These are phyloP conservation scores for Zarea fungicola DNA, from an alignment of 2,329 filamentous ascomycete genomes.

Conservation along the genomic window DNA sequence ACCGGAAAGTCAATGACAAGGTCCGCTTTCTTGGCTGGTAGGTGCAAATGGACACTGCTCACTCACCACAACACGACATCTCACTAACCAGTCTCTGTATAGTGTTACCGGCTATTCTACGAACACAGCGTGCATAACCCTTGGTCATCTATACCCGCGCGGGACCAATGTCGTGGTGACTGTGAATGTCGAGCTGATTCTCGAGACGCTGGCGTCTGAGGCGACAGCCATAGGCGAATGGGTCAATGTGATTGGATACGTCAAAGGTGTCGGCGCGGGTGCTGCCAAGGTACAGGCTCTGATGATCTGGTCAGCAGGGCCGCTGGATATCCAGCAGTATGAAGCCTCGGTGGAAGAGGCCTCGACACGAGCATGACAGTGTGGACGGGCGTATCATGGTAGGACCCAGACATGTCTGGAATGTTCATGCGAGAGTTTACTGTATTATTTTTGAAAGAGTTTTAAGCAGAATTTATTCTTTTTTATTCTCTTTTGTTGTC, in stretches of 20 bases:
- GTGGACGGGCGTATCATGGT: background rate
- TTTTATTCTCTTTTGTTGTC: no score
- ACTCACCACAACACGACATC: background rate
- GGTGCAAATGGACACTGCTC: conserved; percentile 27
- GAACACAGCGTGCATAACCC: conserved; percentile 53
- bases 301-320: conserved; percentile 70
- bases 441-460: no score
- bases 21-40: conserved; percentile 92
- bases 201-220: conserved; percentile 58
- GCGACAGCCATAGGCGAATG: conserved; percentile 71
- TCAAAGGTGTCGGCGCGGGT: conserved; percentile 34
- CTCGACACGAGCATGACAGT: background rate
- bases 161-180: conserved; percentile 42
- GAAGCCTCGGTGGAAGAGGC: conserved; percentile 49
- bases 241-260: conserved; percentile 84
- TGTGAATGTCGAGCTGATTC: conserved; percentile 68
- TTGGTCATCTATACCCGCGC: conserved; percentile 63
- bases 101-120: conserved; percentile 50
- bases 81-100: conserved; percentile 2
- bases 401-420: background rate
- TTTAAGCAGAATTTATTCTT: no score
- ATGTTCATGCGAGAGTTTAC: no score
- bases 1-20: conserved; percentile 59
- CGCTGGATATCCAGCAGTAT: conserved; percentile 67
- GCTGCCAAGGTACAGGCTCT: conserved; percentile 61